These are phyloP conservation scores for Antarctomyces pellizariae DNA, from an alignment of 495 filamentous ascomycete genomes.

Conservation along the genomic window DNA sequence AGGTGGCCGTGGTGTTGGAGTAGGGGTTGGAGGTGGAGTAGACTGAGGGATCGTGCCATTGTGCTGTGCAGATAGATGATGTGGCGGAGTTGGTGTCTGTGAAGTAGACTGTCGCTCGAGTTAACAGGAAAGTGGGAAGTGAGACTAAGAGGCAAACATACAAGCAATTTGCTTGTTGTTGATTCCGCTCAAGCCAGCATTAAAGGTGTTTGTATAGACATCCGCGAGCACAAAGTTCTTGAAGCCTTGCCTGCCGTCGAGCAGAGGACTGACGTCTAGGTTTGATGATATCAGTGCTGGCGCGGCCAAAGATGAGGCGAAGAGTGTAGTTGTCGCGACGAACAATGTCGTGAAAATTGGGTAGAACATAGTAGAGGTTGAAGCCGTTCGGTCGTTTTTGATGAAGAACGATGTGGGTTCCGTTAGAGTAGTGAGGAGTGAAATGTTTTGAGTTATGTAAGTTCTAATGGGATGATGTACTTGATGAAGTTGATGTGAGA, in stretches of 20 bases:
- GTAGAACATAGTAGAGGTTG: slow-evolving; percentile 1
- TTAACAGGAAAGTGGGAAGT: not conserved
- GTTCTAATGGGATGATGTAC: no score
- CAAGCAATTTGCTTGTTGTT: slow-evolving; percentile 2
- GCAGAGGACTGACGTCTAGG: no score
- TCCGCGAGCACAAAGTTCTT: slow-evolving; percentile 1
- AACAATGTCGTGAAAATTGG: not conserved
- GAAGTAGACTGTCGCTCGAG: slow-evolving; percentile 3
- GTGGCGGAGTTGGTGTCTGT: slow-evolving; percentile 9
- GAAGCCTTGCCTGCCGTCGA: not conserved
- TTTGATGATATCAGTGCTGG: not conserved
- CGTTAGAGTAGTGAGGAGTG: no score
- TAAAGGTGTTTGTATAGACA: slow-evolving; percentile 2
- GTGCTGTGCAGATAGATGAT: slow-evolving; percentile 2
- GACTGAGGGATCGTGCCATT: slow-evolving; percentile 3
- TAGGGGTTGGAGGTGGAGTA: no score
- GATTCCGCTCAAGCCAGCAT: not conserved
- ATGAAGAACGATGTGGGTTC: not conserved
- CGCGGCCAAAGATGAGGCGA: not conserved
- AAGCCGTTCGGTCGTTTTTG: slow-evolving; percentile 1
- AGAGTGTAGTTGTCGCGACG: not conserved
- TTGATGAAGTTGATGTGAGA: no score
- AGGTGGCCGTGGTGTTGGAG: slow-evolving; percentile 2
- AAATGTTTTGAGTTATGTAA: no score
- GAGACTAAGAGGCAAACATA: not conserved